A percentile compares a stretch with the other conserved stretches of the same genome.
phyloP scores from a whole-genome alignment of 768 basidiomycete species.

The Amanita pallidorosea region DNA sequence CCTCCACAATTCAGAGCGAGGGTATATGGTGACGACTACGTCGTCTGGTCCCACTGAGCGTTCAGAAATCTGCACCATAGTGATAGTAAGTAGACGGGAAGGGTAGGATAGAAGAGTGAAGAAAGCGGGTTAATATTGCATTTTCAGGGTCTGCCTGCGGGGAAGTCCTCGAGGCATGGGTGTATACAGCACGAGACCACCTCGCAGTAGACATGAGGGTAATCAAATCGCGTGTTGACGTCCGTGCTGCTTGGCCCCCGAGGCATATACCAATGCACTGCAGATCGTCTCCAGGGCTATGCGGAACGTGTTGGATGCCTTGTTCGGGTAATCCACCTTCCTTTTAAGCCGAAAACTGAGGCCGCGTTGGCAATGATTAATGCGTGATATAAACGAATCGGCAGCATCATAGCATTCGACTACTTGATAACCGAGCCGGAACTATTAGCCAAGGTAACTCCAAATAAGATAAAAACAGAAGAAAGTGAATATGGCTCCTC shows the following conservation, averaged over 20 bases:
- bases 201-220: conserved; percentile 5
- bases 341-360: not conserved
- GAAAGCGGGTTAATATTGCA: conserved; percentile 1
- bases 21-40: conserved; percentile 4
- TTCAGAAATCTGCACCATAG: conserved; percentile 6
- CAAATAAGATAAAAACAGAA: conserved; percentile 91
- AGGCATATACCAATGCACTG: not conserved
- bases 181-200: conserved; percentile 1
- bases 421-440: not conserved
- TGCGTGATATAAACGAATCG: no score
- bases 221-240: not conserved
- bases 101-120: not conserved
- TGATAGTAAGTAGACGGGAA: conserved; percentile 1
- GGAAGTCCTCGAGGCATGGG: conserved; percentile 3
- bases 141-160: conserved; percentile 5
- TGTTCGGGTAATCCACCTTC: conserved; percentile 1
- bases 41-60: conserved; percentile 3
- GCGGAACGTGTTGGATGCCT: not conserved
- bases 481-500: conserved; percentile 79
- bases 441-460: conserved; percentile 64
- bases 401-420: not conserved
- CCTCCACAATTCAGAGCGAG: conserved; percentile 4
- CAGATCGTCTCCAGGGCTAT: not conserved
- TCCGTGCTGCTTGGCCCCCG: not conserved
- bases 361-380: not conserved